These are phyloP conservation scores for Trichosporon sp. DNA, from an alignment of 1,284 basidiomycete genomes.

Conservation along the genomic window DNA sequence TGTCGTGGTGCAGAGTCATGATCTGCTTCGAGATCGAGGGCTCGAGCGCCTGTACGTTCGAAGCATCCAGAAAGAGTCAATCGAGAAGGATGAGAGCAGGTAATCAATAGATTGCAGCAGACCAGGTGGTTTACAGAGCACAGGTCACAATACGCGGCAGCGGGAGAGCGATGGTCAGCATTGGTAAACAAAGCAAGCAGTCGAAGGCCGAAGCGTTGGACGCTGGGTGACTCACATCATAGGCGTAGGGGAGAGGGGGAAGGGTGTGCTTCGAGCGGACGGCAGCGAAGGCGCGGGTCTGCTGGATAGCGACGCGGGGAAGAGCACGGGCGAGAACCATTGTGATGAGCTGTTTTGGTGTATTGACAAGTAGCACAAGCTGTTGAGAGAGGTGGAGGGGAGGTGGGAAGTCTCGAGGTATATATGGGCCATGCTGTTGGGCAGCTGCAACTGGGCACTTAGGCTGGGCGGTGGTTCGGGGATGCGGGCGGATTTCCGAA, in stretches of 20 bases:
- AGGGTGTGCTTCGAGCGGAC: constrained; percentile 53
- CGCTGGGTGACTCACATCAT: constrained; percentile 65
- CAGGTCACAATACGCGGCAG: no score
- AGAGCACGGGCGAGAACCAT: constrained; percentile 18
- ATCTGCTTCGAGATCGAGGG: constrained; percentile 62
- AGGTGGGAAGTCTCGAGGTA: background rate
- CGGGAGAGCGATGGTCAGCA: background rate
- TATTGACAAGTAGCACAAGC: background rate
- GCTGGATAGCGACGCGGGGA: constrained; percentile 14
- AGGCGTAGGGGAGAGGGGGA: constrained; percentile 82
- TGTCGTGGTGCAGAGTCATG: constrained; percentile 90
- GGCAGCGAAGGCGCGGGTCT: constrained; percentile 14
- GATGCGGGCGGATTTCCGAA: constrained; percentile 1
- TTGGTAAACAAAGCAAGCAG: background rate
- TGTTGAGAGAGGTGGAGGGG: background rate
- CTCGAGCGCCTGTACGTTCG: constrained; percentile 50
- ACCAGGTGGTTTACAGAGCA: background rate
- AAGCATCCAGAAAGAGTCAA: background rate
- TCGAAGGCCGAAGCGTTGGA: background rate
- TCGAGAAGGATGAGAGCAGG: background rate
- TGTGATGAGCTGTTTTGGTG: constrained; percentile 7
- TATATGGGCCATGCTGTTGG: background rate
- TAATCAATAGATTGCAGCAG: background rate
- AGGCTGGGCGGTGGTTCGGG: background rate
- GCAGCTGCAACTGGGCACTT: no score